Conservation (phyloP, 768 basidiomycete species). For the Russula sp. region DNA sequence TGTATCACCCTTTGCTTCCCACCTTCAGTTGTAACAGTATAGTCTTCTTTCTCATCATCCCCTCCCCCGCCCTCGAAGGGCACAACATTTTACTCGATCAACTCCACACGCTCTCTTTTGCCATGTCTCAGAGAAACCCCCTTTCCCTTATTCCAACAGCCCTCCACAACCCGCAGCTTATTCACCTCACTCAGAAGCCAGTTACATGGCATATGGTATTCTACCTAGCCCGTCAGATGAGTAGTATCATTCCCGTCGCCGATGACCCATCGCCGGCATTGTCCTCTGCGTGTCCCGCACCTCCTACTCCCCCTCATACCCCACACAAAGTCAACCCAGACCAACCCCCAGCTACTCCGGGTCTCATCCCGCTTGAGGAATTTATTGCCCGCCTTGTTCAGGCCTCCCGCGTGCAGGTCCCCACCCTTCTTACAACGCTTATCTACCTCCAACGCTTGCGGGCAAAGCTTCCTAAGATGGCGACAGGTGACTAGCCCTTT, state of each 20-base stretch:
- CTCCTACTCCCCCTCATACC: conserved; percentile 67
- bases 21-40: conserved; percentile 7
- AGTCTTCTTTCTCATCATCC: conserved; percentile 23
- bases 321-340: conserved; percentile 40
- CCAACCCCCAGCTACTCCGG: conserved; percentile 27
- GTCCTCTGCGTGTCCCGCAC: conserved; percentile 29
- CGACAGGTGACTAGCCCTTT: conserved; percentile 57
- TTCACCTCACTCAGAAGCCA: conserved; percentile 67
- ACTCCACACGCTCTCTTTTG: conserved; percentile 32
- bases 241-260: conserved; percentile 65
- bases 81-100: conserved; percentile 28
- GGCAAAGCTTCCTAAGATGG: conserved; percentile 68
- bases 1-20: background rate
- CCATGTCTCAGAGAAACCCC: conserved; percentile 47
- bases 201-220: conserved; percentile 83
- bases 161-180: conserved; percentile 72
- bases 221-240: conserved; percentile 74
- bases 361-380: conserved; percentile 61
- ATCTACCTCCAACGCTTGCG: conserved; percentile 87
- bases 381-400: conserved; percentile 81
- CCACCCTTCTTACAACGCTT: conserved; percentile 85
- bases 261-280: conserved; percentile 33
- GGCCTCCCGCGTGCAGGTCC: conserved; percentile 80
- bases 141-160: conserved; percentile 75
- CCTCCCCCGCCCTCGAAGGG: conserved; percentile 32